Evolutionary conservation across 2,329 filamentous ascomycete species (phyloP).

Genomic region (Trichoderma gracile): DNA sequence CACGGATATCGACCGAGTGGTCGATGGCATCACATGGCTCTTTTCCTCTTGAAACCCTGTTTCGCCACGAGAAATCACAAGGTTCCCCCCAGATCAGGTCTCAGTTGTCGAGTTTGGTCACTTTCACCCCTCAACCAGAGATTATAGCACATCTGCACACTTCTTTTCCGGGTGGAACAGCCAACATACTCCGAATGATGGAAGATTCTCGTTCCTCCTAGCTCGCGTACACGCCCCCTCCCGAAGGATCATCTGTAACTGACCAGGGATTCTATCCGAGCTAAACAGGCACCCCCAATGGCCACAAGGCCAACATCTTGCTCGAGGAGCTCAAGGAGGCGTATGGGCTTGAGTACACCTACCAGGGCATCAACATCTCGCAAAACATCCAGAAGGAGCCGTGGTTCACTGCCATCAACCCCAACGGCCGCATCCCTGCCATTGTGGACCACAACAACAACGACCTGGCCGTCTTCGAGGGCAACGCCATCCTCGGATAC

Average conservation of each 20-base stretch:
- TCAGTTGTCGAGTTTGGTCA: background rate
- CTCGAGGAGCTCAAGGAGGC: constrained; percentile 67
- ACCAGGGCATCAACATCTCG: constrained; percentile 58
- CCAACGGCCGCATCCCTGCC: constrained; percentile 66
- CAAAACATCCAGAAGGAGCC: constrained; percentile 67
- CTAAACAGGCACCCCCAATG: constrained; percentile 50
- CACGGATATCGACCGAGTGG: constrained; percentile 2
- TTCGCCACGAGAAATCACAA: background rate
- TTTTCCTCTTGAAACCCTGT: background rate
- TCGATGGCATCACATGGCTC: constrained; percentile 14
- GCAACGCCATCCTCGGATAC: constrained; percentile 71
- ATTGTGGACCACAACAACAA: constrained; percentile 66
- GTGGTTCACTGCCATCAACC: constrained; percentile 63
- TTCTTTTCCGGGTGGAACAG: background rate
- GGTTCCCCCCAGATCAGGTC: background rate
- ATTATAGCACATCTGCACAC: background rate
- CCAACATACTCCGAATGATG: background rate
- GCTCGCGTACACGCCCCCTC: background rate
- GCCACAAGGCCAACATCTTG: constrained; percentile 59
- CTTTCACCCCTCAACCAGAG: background rate
- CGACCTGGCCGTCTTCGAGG: constrained; percentile 70
- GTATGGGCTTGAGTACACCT: constrained; percentile 62
- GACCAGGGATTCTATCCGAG: constrained; percentile 3
- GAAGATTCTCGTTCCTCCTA: background rate
- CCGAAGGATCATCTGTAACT: constrained; percentile 10